Conservation (phyloP, 257 asterid species). For the Forsythia suspensa region DNA sequence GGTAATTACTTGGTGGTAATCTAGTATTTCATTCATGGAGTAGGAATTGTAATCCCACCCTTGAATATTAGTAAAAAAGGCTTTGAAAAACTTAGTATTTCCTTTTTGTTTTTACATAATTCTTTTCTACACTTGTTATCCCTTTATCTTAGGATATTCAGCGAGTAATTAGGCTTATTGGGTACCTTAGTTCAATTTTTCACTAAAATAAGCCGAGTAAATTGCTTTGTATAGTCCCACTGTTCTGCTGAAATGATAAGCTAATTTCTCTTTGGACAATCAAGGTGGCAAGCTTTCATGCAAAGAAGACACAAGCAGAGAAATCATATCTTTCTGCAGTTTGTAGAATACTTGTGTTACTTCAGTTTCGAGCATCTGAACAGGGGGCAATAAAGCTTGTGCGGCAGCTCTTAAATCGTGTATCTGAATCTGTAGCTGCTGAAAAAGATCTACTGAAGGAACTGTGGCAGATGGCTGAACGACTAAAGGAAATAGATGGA, state of each 20-base stretch:
- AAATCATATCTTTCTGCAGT: constrained; percentile 74
- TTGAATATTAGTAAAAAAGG: background rate
- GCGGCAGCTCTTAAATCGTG: constrained; percentile 56
- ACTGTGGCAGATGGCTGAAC: constrained; percentile 64
- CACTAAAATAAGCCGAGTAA: background rate
- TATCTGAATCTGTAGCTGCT: constrained; percentile 41
- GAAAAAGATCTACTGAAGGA: constrained; percentile 78
- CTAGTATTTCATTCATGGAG: background rate
- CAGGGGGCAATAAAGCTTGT: constrained; percentile 69
- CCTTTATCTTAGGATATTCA: background rate
- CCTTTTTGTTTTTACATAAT: background rate
- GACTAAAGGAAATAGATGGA: constrained; percentile 62
- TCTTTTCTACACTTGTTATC: background rate
- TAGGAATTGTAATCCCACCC: constrained; percentile 1
- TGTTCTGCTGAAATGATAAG: constrained; percentile 17
- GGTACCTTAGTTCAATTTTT: background rate
- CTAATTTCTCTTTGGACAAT: constrained; percentile 23
- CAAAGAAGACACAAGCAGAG: constrained; percentile 81
- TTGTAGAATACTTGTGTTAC: constrained; percentile 63
- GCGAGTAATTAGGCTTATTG: background rate
- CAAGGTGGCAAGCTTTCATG: constrained; percentile 64
- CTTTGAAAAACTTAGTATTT: background rate
- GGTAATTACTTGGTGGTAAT: background rate
- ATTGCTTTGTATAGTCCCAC: background rate
- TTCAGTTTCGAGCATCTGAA: constrained; percentile 67